Evolutionary conservation across 371 early-diverging fungal species (phyloP), one percentile per base, ranked within the genome.

Genomic region (Sporodiniella umbellata): DNA sequence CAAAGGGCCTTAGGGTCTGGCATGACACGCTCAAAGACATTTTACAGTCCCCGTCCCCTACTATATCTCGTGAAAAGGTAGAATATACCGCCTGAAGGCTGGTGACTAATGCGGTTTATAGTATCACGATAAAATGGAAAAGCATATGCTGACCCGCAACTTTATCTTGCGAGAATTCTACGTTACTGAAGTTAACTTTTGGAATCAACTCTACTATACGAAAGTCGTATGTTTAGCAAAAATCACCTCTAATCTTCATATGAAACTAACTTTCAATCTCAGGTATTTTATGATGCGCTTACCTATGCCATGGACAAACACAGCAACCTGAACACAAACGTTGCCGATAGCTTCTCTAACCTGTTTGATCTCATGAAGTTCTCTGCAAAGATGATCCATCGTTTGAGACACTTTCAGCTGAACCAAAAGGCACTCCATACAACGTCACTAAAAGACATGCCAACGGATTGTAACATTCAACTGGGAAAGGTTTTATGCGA

Each of bases 131-230:
- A 50, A 56, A 35, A 8, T 42, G 45, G 33, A 58, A 62, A 30
- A 48, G 64, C 28, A 44, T 42, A 8, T 24, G 11, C 33, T 66
- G 19, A 74, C 70, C 10, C 37, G 68, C 17, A 53, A 50, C 26
- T 74, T 74, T 25, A 74, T 74, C 44, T 25, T 70, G 11, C 48
- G 60, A 45, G 75, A 74, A 31, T 62, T 74, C 44, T 74, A 66
- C 44, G 61, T 57, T 2, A 74, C 75, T 1, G 75, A 74, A 58
- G 62, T 68, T 8, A 70, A 64, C 17, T 74, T 68, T 47, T 68
- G 68, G 66, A 74, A 68, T 43, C 70, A 74, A 31, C 26, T 74
- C 21, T 60, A 68, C 37, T 70, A 63, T 42, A 38, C 62, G 14
- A 70, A 70, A 65, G 60, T 70, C 26, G 75, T 70, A 68, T 45